Evolutionary conservation across 768 basidiomycete species (phyloP).

Genomic region (Lentinula guzmanii): DNA sequence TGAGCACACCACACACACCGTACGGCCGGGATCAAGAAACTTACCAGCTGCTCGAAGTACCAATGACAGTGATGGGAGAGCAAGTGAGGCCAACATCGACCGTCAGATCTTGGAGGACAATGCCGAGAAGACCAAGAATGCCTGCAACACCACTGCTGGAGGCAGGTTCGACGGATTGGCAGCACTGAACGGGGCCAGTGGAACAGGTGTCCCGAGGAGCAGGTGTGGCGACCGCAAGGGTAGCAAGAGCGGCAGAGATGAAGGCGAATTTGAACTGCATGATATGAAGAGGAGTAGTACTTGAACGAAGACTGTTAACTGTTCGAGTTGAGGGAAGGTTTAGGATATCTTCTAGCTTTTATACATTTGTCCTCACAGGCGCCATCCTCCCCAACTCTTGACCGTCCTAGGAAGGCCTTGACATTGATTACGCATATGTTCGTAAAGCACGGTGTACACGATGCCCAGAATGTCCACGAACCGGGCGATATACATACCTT

Average conservation of each 20-base stretch:
- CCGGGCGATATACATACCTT: background rate
- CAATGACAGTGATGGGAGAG: background rate
- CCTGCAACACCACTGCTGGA: slow-evolving; percentile 3
- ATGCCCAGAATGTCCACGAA: background rate
- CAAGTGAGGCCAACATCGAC: slow-evolving; percentile 1
- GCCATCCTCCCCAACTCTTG: background rate
- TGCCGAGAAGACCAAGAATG: slow-evolving; percentile 13
- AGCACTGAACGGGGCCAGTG: slow-evolving; percentile 2
- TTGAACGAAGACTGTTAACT: background rate
- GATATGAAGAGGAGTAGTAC: background rate
- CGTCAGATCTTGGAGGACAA: slow-evolving; percentile 44
- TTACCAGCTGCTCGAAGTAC: slow-evolving; percentile 1
- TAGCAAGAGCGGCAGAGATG: background rate
- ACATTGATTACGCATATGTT: too few relatives aligned
- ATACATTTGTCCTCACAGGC: background rate
- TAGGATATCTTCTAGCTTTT: background rate
- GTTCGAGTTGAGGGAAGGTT: slow-evolving; percentile 2
- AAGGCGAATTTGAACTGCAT: slow-evolving; percentile 7
- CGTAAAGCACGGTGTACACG: background rate
- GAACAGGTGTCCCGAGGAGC: background rate
- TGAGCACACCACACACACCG: background rate
- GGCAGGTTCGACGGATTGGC: slow-evolving; percentile 16
- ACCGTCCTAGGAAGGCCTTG: too few relatives aligned
- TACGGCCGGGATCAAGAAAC: background rate
- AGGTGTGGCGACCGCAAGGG: background rate